Evolutionary conservation across 2,329 filamentous ascomycete species (phyloP), one percentile per base, ranked within the genome.

Genomic region (Ophiostoma tasmaniense): DNA sequence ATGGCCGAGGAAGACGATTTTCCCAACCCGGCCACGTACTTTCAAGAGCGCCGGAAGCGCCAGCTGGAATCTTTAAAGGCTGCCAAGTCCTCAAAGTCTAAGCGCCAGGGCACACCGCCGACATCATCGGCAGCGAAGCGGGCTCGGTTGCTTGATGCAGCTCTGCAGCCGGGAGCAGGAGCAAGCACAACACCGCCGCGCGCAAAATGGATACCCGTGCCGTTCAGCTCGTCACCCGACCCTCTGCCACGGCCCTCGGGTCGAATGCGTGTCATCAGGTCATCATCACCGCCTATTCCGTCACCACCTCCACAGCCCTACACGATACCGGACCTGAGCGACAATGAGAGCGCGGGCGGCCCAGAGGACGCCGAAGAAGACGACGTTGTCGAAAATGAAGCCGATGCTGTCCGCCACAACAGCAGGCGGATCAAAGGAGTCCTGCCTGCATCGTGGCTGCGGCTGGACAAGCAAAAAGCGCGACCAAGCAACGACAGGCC

Each of bases 401-500:
- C 78, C 1, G 80, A 84, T 30, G 74, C 78, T 14, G 78, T 79
- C 33, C 76, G 75, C 10, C 75, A 74, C 25, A 78, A 80, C 69
- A 78, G 79, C 45, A 82, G 77, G 67, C 80, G 81, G 67, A 85
- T 89, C 65, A 81, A 81, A 67, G 87, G 87, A 28, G 87, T 89
- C 8, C 80, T 89, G 62, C 87, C 87, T 52, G 87, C 87, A n/a
- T 90, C 87, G 6, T 89, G 87, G 84, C 80, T 89, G 68, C 83
- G 87, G 59, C 76, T 90, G 30, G 85, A 89, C 73, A 82, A 85
- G 69, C 79, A 82, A 68, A 75, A 76, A 30, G 72, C 77, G 37
- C 77, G 74, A 1, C n/a, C 7, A 3, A 35, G 17, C 17, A 4
- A n/a, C 20, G 62, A 68, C 37, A 37, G 42, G 28, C 8, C 22